Percentiles rank a stretch among this genome's conserved stretches.
Conservation (phyloP, 352 stramenopile species). For the Globisporangium parvum region DNA sequence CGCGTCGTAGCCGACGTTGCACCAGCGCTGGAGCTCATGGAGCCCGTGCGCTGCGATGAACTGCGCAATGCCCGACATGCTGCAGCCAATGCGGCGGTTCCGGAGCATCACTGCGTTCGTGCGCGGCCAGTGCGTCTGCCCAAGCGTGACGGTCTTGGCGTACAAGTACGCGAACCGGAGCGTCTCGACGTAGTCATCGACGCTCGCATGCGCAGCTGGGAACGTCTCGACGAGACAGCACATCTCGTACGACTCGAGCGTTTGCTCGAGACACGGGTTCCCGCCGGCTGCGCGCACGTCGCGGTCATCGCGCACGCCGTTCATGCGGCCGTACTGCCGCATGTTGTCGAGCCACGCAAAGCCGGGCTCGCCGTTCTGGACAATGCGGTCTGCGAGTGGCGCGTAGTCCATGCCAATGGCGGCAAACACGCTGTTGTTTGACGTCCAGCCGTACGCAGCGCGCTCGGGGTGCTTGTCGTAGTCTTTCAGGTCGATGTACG, state of each 20-base stretch:
- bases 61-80: slow-evolving; percentile 91
- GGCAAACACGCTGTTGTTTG: slow-evolving; percentile 93
- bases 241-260: slow-evolving; percentile 91
- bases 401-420: slow-evolving; percentile 91
- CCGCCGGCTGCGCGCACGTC: slow-evolving; percentile 79
- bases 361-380: slow-evolving; percentile 87
- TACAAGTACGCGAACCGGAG: slow-evolving; percentile 88
- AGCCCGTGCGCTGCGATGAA: slow-evolving; percentile 81
- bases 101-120: slow-evolving; percentile 91
- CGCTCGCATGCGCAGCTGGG: slow-evolving; percentile 68
- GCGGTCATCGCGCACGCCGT: slow-evolving; percentile 70
- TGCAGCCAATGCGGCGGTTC: slow-evolving; percentile 90
- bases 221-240: slow-evolving; percentile 95
- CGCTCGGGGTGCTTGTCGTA: slow-evolving; percentile 89
- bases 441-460: slow-evolving; percentile 87
- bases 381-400: slow-evolving; percentile 78
- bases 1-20: slow-evolving; percentile 75
- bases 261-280: slow-evolving; percentile 92
- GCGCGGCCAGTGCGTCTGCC: slow-evolving; percentile 85
- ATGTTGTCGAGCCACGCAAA: slow-evolving; percentile 96
- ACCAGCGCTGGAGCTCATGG: slow-evolving; percentile 83
- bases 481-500: slow-evolving; percentile 91
- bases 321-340: slow-evolving; percentile 87
- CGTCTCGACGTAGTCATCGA: slow-evolving; percentile 88
- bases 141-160: slow-evolving; percentile 93